Conservation (phyloP, 2,329 filamentous ascomycete species). For the Shiraia sp. region DNA sequence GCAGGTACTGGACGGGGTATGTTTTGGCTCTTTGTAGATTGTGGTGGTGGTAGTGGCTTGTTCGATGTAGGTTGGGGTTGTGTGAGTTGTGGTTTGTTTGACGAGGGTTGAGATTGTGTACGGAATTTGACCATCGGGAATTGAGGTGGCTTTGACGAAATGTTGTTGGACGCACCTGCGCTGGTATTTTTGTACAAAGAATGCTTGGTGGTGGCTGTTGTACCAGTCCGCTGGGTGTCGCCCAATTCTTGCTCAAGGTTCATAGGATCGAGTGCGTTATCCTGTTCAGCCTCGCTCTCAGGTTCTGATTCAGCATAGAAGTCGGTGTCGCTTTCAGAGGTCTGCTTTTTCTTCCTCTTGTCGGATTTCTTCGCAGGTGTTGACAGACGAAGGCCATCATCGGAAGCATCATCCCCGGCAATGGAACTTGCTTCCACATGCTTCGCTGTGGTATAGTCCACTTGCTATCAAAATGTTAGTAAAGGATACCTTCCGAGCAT, state of each 20-base stretch:
- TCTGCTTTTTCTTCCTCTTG: constrained; percentile 35
- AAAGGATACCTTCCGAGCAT: background rate
- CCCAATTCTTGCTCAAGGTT: constrained; percentile 12
- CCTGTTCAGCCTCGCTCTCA: constrained; percentile 23
- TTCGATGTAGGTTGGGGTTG: too few relatives aligned
- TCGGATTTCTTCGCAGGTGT: constrained; percentile 37
- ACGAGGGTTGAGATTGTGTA: too few relatives aligned
- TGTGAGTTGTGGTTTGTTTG: too few relatives aligned
- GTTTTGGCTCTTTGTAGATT: background rate
- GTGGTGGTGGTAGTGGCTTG: background rate
- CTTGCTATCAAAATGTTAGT: constrained; percentile 28
- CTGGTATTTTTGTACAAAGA: constrained; percentile 24
- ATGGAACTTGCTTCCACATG: constrained; percentile 17
- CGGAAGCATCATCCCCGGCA: constrained; percentile 19
- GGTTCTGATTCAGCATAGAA: constrained; percentile 48
- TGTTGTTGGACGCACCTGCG: constrained; percentile 20
- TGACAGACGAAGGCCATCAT: constrained; percentile 18
- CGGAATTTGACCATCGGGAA: constrained; percentile 5
- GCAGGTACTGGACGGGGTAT: background rate
- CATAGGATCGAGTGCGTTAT: constrained; percentile 5
- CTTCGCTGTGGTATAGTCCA: constrained; percentile 54
- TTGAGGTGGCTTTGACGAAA: constrained; percentile 11
- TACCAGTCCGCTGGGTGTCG: constrained; percentile 6
- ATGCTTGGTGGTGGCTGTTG: constrained; percentile 9
- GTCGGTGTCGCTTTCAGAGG: constrained; percentile 54